Evolutionary conservation across 1,139 yeast genomes (phyloP).

Genomic region (Suhomyces maxii): DNA sequence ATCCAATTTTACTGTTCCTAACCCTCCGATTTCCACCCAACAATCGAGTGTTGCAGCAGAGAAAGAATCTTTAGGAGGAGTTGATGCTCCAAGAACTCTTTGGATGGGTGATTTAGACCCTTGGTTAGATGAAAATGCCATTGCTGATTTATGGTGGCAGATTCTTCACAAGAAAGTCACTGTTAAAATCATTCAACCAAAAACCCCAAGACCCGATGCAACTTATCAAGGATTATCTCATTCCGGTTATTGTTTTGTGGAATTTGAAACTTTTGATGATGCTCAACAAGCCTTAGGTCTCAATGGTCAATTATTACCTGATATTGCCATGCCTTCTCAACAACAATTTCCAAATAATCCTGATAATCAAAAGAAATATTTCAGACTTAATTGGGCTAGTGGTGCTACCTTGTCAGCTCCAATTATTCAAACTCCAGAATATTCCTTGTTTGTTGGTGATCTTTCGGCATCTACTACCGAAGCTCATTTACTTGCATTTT

Average conservation of each 20-base stretch:
- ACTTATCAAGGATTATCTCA: constrained; percentile 41
- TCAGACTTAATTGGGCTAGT: constrained; percentile 74
- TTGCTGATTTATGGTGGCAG: constrained; percentile 61
- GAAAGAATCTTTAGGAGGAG: constrained; percentile 10
- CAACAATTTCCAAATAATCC: constrained; percentile 44
- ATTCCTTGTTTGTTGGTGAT: constrained; percentile 76
- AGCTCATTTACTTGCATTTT: constrained; percentile 64
- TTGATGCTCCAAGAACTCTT: constrained; percentile 50
- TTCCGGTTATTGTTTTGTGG: constrained; percentile 75
- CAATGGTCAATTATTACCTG: constrained; percentile 67
- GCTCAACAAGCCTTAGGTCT: constrained; percentile 65
- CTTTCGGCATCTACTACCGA: constrained; percentile 72
- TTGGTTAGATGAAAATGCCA: constrained; percentile 63
- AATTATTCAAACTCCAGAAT: constrained; percentile 53
- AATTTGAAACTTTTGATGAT: constrained; percentile 61
- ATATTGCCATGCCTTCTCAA: constrained; percentile 50
- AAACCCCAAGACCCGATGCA: constrained; percentile 28
- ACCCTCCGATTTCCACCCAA: constrained; percentile 43
- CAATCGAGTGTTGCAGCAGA: constrained; percentile 31
- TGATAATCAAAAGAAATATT: constrained; percentile 57
- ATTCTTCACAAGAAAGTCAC: constrained; percentile 41
- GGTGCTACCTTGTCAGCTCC: constrained; percentile 61
- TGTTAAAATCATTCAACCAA: constrained; percentile 57
- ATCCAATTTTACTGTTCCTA: constrained; percentile 40
- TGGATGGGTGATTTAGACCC: constrained; percentile 87